These are phyloP conservation scores for Ceratocystis albifundus DNA, from an alignment of 2,329 filamentous ascomycete genomes.

Conservation along the genomic window DNA sequence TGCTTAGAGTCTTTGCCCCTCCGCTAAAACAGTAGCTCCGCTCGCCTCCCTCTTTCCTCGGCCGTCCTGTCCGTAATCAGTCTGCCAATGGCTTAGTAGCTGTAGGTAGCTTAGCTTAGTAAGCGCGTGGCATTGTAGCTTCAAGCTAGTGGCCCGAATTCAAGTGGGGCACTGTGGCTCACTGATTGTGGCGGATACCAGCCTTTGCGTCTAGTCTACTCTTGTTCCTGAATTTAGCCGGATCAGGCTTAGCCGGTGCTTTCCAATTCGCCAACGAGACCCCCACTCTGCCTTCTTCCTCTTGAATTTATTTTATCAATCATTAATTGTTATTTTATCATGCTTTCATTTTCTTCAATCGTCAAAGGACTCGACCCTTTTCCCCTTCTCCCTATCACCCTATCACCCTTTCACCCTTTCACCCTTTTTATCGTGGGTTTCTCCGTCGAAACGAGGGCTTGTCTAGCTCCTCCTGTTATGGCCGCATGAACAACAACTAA, in stretches of 20 bases:
- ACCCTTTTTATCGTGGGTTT: neutral
- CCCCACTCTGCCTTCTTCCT: neutral
- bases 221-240: constrained; percentile 10
- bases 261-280: neutral
- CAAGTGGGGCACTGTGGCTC: neutral
- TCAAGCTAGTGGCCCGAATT: neutral
- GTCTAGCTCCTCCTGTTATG: no score
- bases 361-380: neutral
- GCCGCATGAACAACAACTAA: no score
- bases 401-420: no score
- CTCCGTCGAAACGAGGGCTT: neutral
- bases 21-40: neutral
- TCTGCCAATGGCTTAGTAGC: neutral
- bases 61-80: neutral
- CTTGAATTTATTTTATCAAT: neutral
- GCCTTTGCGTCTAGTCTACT: neutral
- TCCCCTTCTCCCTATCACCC: neutral
- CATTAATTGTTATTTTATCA: neutral
- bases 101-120: no score
- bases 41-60: neutral
- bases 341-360: neutral
- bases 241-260: neutral
- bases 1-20: neutral
- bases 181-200: neutral
- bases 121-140: neutral